Conservation (phyloP, 2,329 filamentous ascomycete species). For the Verticillium isaacii region DNA sequence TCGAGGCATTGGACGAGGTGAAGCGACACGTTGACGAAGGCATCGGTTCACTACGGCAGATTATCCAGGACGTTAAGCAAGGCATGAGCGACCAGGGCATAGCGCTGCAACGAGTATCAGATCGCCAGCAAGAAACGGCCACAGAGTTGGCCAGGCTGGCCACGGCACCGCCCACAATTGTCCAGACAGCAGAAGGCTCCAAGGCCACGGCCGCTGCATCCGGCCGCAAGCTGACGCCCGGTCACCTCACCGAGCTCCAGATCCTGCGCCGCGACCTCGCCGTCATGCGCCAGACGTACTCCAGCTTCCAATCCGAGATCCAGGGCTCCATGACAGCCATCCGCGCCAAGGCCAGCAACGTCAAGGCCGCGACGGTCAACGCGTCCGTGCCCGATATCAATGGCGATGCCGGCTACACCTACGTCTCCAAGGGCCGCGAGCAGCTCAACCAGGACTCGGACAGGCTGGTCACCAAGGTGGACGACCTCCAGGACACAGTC, state of each 20-base stretch:
- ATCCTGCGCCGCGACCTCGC: constrained; percentile 82
- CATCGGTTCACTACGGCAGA: constrained; percentile 69
- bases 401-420: constrained; percentile 74
- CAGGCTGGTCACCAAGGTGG: constrained; percentile 83
- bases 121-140: constrained; percentile 82
- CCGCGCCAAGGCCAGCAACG: constrained; percentile 72
- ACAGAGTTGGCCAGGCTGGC: constrained; percentile 72
- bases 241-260: constrained; percentile 74
- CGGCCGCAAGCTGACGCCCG: constrained; percentile 44
- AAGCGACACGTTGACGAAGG: constrained; percentile 95
- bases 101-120: constrained; percentile 80
- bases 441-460: constrained; percentile 83
- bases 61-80: constrained; percentile 83
- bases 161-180: constrained; percentile 36
- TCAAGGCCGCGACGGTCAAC: constrained; percentile 72
- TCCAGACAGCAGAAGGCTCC: constrained; percentile 35
- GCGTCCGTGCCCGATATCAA: constrained; percentile 67
- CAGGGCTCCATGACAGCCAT: constrained; percentile 82
- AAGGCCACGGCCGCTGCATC: constrained; percentile 23
- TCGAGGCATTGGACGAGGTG: constrained; percentile 91
- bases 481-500: constrained; percentile 94
- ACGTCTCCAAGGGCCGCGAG: constrained; percentile 85
- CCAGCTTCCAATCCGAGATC: constrained; percentile 83
- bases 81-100: constrained; percentile 78
- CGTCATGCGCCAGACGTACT: constrained; percentile 87